Conservation (phyloP, 169 alveolate genomes). For the Eimeria brunetti region DNA sequence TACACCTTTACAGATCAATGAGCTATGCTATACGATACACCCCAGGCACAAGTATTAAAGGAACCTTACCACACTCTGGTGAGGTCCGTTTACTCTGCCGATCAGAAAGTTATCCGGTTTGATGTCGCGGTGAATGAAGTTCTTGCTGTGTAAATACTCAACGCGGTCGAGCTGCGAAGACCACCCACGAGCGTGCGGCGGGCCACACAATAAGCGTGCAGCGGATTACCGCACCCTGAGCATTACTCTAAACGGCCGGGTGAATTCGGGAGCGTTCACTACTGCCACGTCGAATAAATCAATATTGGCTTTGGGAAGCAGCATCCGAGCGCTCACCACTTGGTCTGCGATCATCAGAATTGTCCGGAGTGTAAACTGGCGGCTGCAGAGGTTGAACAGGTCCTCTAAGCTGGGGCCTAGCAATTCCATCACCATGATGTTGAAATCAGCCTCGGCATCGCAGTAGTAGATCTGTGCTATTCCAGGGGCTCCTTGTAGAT, state of each 20-base stretch:
- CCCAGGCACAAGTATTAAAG: too few relatives aligned
- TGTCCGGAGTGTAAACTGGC: slow-evolving; percentile 96
- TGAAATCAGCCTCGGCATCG: slow-evolving; percentile 84
- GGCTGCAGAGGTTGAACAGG: slow-evolving; percentile 92
- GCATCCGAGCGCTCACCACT: slow-evolving; percentile 87
- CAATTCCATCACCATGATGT: slow-evolving; percentile 90
- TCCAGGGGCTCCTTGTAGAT: slow-evolving; percentile 82
- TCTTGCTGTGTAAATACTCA: slow-evolving; percentile 94
- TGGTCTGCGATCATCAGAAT: slow-evolving; percentile 97
- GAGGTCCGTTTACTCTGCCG: slow-evolving; percentile 88
- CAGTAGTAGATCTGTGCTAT: slow-evolving; percentile 81
- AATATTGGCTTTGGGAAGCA: not conserved
- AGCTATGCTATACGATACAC: not conserved
- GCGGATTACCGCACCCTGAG: not conserved
- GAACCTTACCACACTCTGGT: slow-evolving; percentile 63
- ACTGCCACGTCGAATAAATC: not conserved
- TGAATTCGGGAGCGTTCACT: not conserved
- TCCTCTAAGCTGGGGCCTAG: slow-evolving; percentile 91
- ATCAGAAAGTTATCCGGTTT: slow-evolving; percentile 88
- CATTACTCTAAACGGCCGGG: not conserved
- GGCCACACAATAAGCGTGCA: not conserved
- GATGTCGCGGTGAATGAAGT: slow-evolving; percentile 97
- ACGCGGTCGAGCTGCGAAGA: slow-evolving; percentile 90
- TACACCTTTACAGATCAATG: not conserved
- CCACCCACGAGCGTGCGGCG: slow-evolving; percentile 11